Evolutionary conservation across 1,284 basidiomycete genomes (phyloP).

Genomic region (Caloboletus inedulis): DNA sequence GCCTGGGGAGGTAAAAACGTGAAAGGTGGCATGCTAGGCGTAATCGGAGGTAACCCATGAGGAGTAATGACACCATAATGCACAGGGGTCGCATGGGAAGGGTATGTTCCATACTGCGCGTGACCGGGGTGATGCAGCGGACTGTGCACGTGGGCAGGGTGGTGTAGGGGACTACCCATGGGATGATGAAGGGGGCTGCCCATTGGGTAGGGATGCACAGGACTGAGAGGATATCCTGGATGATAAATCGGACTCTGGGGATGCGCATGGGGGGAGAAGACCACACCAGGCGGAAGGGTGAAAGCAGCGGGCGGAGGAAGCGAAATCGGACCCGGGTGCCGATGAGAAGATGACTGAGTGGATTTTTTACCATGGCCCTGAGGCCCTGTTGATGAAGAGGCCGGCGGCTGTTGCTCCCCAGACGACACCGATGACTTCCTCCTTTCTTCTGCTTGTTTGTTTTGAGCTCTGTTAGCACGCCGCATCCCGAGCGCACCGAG

Average conservation of each 20-base stretch:
- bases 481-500: constrained; percentile 31
- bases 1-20: constrained; percentile 52
- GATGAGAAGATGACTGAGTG: constrained; percentile 44
- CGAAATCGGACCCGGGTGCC: constrained; percentile 68
- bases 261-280: constrained; percentile 35
- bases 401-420: constrained; percentile 16
- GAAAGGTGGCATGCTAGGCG: constrained; percentile 77
- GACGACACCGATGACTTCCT: constrained; percentile 11
- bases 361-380: constrained; percentile 22
- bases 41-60: constrained; percentile 70
- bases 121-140: constrained; percentile 41
- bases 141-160: constrained; percentile 31
- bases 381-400: constrained; percentile 10
- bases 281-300: constrained; percentile 38
- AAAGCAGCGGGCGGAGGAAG: constrained; percentile 57
- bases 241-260: constrained; percentile 37
- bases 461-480: constrained; percentile 29
- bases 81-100: constrained; percentile 35
- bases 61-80: constrained; percentile 51
- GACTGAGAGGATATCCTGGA: constrained; percentile 30
- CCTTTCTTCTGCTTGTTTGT: constrained; percentile 26
- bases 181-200: constrained; percentile 33
- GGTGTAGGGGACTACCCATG: constrained; percentile 30
- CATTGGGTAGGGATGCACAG: constrained; percentile 29
- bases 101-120: constrained; percentile 33